These are phyloP conservation scores for Stachybotrys chartarum DNA, from an alignment of 2,329 filamentous ascomycete species.

Conservation along the genomic window DNA sequence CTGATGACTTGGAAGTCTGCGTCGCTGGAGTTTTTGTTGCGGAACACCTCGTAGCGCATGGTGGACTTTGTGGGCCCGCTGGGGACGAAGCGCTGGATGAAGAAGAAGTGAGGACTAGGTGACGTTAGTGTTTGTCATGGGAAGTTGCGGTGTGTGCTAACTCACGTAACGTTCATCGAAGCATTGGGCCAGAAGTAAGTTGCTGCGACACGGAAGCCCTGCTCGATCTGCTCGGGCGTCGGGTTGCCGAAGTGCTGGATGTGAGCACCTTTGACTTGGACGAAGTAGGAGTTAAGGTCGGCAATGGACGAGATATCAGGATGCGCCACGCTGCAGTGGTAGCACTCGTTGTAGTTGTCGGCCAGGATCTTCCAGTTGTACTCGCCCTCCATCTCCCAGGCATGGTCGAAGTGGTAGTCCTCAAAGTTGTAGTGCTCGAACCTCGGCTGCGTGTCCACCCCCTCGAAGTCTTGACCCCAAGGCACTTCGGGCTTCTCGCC, in stretches of 20 bases:
- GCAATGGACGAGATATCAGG: slow-evolving; percentile 50
- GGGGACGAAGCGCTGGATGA: slow-evolving; percentile 56
- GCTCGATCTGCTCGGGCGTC: slow-evolving; percentile 38
- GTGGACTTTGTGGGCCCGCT: slow-evolving; percentile 38
- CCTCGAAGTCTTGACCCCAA: slow-evolving; percentile 46
- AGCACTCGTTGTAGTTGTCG: slow-evolving; percentile 62
- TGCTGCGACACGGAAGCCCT: slow-evolving; percentile 35
- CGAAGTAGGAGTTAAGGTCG: slow-evolving; percentile 47
- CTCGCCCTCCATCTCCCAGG: slow-evolving; percentile 48
- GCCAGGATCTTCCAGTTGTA: slow-evolving; percentile 56
- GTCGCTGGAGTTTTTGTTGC: slow-evolving; percentile 52
- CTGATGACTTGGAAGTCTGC: slow-evolving; percentile 50
- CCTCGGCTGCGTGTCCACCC: slow-evolving; percentile 36
- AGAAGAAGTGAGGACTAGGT: slow-evolving; percentile 51
- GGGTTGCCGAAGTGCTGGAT: slow-evolving; percentile 44
- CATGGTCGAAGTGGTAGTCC: slow-evolving; percentile 50
- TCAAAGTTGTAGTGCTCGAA: slow-evolving; percentile 40
- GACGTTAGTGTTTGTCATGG: slow-evolving; percentile 1
- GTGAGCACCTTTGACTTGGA: slow-evolving; percentile 38
- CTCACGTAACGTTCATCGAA: slow-evolving; percentile 43
- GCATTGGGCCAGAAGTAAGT: slow-evolving; percentile 46
- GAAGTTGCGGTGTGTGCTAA: background rate
- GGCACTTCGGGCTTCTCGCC: slow-evolving; percentile 34
- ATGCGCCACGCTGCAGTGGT: slow-evolving; percentile 54
- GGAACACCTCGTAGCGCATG: slow-evolving; percentile 58